Base-by-base conservation (phyloP, 768 basidiomycete species). In the Cyclocybe cylindracea region DNA sequence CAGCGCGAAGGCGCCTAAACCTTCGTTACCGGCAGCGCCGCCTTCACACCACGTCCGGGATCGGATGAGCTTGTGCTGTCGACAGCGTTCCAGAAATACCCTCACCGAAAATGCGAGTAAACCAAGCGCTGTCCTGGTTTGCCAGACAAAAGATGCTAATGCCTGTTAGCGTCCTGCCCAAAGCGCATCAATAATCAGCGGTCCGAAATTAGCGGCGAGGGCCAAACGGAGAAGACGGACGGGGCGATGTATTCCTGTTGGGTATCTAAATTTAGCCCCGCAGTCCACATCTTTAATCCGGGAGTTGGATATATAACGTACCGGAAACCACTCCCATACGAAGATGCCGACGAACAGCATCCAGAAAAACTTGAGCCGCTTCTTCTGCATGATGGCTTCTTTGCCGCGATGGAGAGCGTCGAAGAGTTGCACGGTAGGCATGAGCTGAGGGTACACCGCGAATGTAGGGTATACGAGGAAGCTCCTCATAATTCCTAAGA, bases 1-100 rank as follows among this genome's bases (percentile, higher is more conserved):
- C 40, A 83, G 56, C 0, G 80, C 74, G 40, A 84, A 73, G 34
- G 79, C 64, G 11, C 80, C 82, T 16, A 84, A 69, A 16, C 81
- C 81, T 62, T 82, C 80, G 48, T 83, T 80, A 41, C 70, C 80
- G 10, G 78, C 74, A 14, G 71, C 76, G 9, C 80, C 80, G 37
- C 66, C 66, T 64, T 8, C 19, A 24, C 5, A 4, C 51, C 13
- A 61, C 55, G 33, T 55, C 59, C 39, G 58, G 2, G 24, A 5
- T 49, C 34, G 48, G 7, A 37, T 32, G 18, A 11, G 36, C 29
- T 6, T 7, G n/a, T 33, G 7, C n/a, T 16, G 8, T 14, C 13
- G n/a, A 3, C 19, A 32, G 16, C 19, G 9, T 10, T 7, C 36
- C 2, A 40, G 29, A 6, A 44, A 24, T 11, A 37, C 35, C 14